Base-by-base conservation (phyloP, 2,329 filamentous ascomycete species). In the Exophiala sideris region DNA sequence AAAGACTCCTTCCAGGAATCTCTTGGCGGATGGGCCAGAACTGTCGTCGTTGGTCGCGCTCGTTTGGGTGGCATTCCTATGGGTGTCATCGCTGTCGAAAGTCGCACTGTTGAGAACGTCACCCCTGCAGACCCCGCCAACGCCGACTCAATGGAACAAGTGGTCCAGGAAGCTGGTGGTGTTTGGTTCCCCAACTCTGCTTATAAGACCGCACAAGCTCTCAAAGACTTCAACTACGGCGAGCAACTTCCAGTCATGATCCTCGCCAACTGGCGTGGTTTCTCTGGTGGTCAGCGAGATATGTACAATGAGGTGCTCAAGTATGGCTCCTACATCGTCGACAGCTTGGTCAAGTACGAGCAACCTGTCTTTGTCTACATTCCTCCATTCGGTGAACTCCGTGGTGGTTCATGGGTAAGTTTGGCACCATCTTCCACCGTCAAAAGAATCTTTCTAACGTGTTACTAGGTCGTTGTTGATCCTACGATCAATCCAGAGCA, bases 281-380 rank as follows among this genome's bases (percentile, higher is more conserved):
- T 99, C 89, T 99, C 94, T 64, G 94, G 94, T 79, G 94, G 94
- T 62, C 94, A 99, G 77, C 90, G 92, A 65, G 94, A 99, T 76
- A 99, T 99, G 94, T 99, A 95, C 85, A 96, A 97, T 78, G 94
- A 99, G 77, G 94, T 99, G 12, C 85, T 99, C 74, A 99, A 99
- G 81, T 99, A 99, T 69, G 94, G 94, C 70, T 96, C 92, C 14
- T 97, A 94, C 82, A 99, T 99, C 69, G 94, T 99, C 64, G 94
- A 99, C 68, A 92, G 92, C 51, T 86, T 99, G 45, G 91, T 96
- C 80, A 95, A 96, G 77, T 99, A 90, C 70, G 89, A 99, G 80
- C 94, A 99, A 79, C 94, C 94, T 51, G 86, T 99, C 75, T 99
- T 99, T 70, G 90, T 99, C 61, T 99, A 99, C 80, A 99, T 99